Conservation (phyloP, 139 green algal genomes). For the Chlorella sp. region DNA sequence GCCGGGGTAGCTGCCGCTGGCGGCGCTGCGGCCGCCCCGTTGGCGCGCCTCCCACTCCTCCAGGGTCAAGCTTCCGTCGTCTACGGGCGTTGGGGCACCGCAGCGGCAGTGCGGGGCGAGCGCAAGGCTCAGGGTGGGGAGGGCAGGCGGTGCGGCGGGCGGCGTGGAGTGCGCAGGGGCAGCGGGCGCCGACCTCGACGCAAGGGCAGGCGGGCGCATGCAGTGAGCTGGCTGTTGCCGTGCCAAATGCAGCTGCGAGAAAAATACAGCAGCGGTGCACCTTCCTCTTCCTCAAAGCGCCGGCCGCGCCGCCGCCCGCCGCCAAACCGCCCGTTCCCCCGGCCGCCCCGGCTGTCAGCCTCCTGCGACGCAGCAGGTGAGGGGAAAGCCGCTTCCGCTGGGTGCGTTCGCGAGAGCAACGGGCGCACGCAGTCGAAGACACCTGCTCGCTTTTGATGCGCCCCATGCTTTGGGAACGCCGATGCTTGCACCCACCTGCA, state of each 20-base stretch:
- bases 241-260: neutral
- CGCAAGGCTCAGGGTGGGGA: neutral
- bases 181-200: neutral
- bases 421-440: neutral
- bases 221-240: neutral
- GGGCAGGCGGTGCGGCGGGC: neutral
- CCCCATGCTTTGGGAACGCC: neutral
- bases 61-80: constrained; percentile 44
- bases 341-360: neutral
- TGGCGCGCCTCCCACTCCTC: constrained; percentile 54
- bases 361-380: too few species aligned
- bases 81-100: too few species aligned
- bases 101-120: neutral
- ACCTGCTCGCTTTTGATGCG: neutral
- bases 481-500: constrained; percentile 5
- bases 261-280: neutral
- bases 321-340: constrained; percentile 1
- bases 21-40: too few species aligned
- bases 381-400: neutral
- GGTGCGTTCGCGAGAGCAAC: neutral
- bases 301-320: constrained; percentile 18
- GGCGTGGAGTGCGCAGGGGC: neutral
- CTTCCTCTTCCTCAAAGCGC: constrained; percentile 34
- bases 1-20: neutral
- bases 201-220: neutral